These are phyloP conservation scores for Blechomonas ayalai DNA, from an alignment of 208 protist genomes.

Conservation along the genomic window DNA sequence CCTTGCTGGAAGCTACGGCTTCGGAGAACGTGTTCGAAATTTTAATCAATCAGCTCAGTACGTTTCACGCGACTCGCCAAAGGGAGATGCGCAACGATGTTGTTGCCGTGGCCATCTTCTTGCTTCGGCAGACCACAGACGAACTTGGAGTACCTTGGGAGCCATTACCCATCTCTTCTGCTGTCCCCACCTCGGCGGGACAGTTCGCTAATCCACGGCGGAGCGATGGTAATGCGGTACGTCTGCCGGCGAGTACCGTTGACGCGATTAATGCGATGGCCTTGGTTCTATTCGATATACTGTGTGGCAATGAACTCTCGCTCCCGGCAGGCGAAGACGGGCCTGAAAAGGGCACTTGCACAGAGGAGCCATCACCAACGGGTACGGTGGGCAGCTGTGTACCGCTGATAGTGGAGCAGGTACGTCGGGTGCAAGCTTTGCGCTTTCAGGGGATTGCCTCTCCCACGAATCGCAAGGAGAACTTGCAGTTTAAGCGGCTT, in stretches of 20 bases:
- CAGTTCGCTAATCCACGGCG: too few species aligned
- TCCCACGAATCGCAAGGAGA: constrained; percentile 36
- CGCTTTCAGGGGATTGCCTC: constrained; percentile 53
- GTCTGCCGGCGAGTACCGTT: constrained; percentile 18
- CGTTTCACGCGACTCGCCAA: constrained; percentile 32
- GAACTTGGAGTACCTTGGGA: constrained; percentile 7
- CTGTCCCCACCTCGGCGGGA: constrained; percentile 5
- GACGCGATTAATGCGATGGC: constrained; percentile 56
- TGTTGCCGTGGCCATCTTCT: constrained; percentile 26
- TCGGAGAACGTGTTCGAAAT: constrained; percentile 43
- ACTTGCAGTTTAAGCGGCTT: constrained; percentile 68
- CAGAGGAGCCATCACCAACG: too few species aligned
- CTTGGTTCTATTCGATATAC: constrained; percentile 56
- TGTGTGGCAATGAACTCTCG: constrained; percentile 57
- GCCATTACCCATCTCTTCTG: constrained; percentile 8
- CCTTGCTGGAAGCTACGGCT: too few species aligned
- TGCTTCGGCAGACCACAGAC: constrained; percentile 28
- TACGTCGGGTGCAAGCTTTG: constrained; percentile 19
- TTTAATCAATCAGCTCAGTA: constrained; percentile 47
- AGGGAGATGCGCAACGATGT: constrained; percentile 69
- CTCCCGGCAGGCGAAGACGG: not conserved
- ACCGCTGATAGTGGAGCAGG: constrained; percentile 20
- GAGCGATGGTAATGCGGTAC: too few species aligned
- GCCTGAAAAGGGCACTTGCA: too few species aligned
- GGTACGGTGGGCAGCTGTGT: constrained; percentile 3